A percentile compares a stretch with the other conserved stretches of the same genome.
phyloP scores from a whole-genome alignment of 805 yeast species.

The Maudiozyma bulderi region DNA sequence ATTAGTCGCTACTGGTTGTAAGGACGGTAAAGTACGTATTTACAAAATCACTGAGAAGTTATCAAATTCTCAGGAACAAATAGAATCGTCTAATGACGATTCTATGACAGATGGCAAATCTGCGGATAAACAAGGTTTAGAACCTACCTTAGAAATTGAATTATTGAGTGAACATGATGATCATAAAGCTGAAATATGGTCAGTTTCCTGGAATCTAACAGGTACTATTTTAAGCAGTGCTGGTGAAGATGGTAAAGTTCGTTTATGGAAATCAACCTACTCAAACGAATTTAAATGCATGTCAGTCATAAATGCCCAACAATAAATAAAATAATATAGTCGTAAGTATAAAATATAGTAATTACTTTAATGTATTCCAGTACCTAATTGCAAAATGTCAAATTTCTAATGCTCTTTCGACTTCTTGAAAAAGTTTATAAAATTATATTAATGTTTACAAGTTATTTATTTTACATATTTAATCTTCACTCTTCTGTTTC shows the following conservation, averaged over 20 bases:
- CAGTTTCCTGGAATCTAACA: conserved; percentile 88
- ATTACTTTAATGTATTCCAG: background rate
- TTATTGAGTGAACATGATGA: conserved; percentile 60
- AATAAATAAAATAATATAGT: conserved; percentile 3
- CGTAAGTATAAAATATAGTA: background rate
- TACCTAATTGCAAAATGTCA: background rate
- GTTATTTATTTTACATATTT: background rate
- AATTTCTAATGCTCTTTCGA: background rate
- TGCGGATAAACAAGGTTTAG: conserved; percentile 30
- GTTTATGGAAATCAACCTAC: conserved; percentile 86
- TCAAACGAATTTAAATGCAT: conserved; percentile 83
- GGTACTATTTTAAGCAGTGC: conserved; percentile 89
- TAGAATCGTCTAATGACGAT: conserved; percentile 21
- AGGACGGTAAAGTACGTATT: conserved; percentile 85
- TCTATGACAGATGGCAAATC: conserved; percentile 58
- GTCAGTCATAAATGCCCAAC: conserved; percentile 63
- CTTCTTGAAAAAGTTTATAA: background rate
- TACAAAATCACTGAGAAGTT: conserved; percentile 53
- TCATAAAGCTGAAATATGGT: conserved; percentile 88
- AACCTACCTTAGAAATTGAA: conserved; percentile 37
- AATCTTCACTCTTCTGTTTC: background rate
- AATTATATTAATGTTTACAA: background rate
- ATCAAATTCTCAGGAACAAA: background rate
- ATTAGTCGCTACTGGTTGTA: conserved; percentile 87
- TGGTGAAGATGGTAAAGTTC: conserved; percentile 88